These are phyloP conservation scores for Borovskyia barvae DNA, from an alignment of 208 protist species.

Conservation along the genomic window DNA sequence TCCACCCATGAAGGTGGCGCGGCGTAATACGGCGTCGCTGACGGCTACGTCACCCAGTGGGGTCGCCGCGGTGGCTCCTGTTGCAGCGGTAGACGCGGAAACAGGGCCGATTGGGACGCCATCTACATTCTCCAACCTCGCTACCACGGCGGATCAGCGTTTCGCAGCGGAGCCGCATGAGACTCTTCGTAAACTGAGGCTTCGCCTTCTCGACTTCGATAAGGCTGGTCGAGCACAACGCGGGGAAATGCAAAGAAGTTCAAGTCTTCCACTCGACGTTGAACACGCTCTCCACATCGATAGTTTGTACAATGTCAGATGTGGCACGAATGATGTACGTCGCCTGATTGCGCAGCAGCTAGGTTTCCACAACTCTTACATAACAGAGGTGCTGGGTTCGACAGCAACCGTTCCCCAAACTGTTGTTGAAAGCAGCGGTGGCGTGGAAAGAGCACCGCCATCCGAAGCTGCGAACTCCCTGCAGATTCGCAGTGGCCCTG, in stretches of 20 bases:
- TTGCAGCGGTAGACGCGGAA: neutral
- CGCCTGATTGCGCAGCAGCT: constrained; percentile 15
- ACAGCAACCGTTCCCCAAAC: too few relatives aligned
- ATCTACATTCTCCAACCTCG: neutral
- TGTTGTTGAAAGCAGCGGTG: too few relatives aligned
- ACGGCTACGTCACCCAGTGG: too few relatives aligned
- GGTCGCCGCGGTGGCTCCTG: too few relatives aligned
- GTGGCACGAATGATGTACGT: constrained; percentile 17
- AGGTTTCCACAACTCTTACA: constrained; percentile 14
- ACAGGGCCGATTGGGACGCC: too few relatives aligned
- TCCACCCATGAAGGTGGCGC: constrained; percentile 55
- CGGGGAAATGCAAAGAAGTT: too few relatives aligned
- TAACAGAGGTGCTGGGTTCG: constrained; percentile 16
- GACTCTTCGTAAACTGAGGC: constrained; percentile 29
- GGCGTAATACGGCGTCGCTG: constrained; percentile 24
- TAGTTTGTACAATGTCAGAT: too few relatives aligned
- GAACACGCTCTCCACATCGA: too few relatives aligned
- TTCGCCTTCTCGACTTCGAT: constrained; percentile 8
- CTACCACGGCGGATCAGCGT: constrained; percentile 20
- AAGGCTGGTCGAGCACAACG: too few relatives aligned
- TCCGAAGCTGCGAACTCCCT: neutral
- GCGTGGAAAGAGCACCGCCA: too few relatives aligned
- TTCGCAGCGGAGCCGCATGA: constrained; percentile 52
- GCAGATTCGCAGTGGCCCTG: neutral
- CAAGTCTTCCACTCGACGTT: too few relatives aligned